Evolutionary conservation across 345 rosid species (phyloP).

Genomic region (Euphorbia tirucalli): DNA sequence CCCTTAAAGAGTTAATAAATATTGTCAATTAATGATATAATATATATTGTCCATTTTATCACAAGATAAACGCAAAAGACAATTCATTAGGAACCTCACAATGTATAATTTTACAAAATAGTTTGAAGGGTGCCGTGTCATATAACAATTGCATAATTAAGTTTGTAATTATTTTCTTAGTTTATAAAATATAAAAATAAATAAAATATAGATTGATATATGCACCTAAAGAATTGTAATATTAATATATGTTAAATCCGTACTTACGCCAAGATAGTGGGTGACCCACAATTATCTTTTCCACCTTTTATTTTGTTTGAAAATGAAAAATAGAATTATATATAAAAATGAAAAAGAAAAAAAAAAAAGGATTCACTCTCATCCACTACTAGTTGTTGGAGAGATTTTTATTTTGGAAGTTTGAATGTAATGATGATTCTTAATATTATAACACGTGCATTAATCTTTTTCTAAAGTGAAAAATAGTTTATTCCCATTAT

Average conservation of each 20-base stretch:
- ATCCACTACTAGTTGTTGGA: background rate
- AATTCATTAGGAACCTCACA: background rate
- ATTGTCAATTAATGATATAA: too few relatives aligned
- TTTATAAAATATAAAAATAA: background rate
- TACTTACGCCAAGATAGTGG: background rate
- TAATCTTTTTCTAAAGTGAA: background rate
- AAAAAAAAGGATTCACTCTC: too few relatives aligned
- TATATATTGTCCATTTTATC: background rate
- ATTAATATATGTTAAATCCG: background rate
- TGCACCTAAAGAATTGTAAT: too few relatives aligned
- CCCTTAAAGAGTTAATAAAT: too few relatives aligned
- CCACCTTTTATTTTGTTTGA: background rate
- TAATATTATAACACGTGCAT: background rate
- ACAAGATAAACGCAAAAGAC: slow-evolving; percentile 4
- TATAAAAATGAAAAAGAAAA: too few relatives aligned
- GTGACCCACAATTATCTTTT: background rate
- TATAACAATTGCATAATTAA: background rate
- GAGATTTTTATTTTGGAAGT: background rate
- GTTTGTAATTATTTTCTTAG: background rate
- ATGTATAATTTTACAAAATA: too few relatives aligned
- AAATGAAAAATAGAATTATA: background rate
- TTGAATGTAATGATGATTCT: background rate
- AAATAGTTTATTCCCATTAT: too few relatives aligned
- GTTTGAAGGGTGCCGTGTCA: too few relatives aligned
- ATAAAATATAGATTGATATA: background rate